Evolutionary conservation across 2,329 filamentous ascomycete genomes (phyloP).

Genomic region (Dactylonectria estremocensis): DNA sequence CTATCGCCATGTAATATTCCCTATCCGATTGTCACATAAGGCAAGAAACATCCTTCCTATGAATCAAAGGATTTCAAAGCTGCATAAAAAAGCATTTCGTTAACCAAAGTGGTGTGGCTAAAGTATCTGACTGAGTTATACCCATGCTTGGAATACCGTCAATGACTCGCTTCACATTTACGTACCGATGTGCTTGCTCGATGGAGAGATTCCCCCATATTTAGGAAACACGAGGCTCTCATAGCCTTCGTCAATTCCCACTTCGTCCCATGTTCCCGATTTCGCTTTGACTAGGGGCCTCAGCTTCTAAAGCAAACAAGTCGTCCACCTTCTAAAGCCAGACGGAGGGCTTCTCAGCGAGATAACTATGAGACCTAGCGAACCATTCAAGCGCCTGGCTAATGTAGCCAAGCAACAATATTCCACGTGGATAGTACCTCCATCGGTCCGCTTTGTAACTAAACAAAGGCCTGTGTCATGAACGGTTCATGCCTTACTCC

Average conservation of each 20-base stretch:
- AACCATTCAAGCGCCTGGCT: neutral
- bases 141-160: neutral
- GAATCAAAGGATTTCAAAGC: neutral
- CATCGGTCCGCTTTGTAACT: neutral
- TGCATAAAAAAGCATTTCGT: neutral
- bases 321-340: neutral
- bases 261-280: neutral
- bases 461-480: neutral
- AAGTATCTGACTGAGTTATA: neutral
- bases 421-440: neutral
- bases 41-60: neutral
- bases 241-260: too few relatives aligned
- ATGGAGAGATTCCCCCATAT: neutral
- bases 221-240: too few relatives aligned
- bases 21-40: neutral
- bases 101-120: neutral
- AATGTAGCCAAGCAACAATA: neutral
- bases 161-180: conserved; percentile 7
- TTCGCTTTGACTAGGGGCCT: neutral
- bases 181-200: neutral
- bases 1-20: neutral
- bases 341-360: neutral
- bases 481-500: neutral
- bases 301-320: neutral
- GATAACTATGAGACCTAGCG: neutral